Evolutionary conservation across 2,329 filamentous ascomycete species (phyloP).

Genomic region (Verticillium dahliae): DNA sequence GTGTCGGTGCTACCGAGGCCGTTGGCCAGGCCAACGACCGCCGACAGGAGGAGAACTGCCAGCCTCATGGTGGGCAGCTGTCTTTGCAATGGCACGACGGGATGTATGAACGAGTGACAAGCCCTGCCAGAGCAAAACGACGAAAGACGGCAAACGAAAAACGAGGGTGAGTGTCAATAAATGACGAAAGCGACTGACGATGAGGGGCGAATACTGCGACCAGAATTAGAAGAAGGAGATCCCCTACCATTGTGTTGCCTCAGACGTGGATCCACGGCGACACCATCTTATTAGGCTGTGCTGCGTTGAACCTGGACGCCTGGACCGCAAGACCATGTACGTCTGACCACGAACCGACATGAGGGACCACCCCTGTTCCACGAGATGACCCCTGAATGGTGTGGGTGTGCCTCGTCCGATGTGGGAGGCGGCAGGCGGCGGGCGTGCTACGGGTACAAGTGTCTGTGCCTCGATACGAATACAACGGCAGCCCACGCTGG

Average conservation of each 20-base stretch:
- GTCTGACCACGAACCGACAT: neutral
- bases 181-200: neutral
- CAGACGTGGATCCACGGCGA: neutral
- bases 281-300: neutral
- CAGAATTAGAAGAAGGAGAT: neutral
- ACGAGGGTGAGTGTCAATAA: neutral
- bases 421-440: neutral
- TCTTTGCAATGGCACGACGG: neutral
- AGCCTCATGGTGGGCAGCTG: slow-evolving; percentile 5
- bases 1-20: slow-evolving; percentile 39
- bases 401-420: neutral
- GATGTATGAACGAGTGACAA: neutral
- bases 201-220: neutral
- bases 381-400: neutral
- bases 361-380: neutral
- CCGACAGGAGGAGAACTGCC: slow-evolving; percentile 16
- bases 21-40: slow-evolving; percentile 21
- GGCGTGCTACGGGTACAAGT: neutral
- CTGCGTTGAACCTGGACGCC: neutral
- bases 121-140: neutral
- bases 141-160: neutral
- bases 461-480: neutral
- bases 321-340: neutral
- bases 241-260: neutral
- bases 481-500: neutral